These are phyloP conservation scores for Chalara sp. DNA, from an alignment of 2,329 filamentous ascomycete species.

Conservation along the genomic window DNA sequence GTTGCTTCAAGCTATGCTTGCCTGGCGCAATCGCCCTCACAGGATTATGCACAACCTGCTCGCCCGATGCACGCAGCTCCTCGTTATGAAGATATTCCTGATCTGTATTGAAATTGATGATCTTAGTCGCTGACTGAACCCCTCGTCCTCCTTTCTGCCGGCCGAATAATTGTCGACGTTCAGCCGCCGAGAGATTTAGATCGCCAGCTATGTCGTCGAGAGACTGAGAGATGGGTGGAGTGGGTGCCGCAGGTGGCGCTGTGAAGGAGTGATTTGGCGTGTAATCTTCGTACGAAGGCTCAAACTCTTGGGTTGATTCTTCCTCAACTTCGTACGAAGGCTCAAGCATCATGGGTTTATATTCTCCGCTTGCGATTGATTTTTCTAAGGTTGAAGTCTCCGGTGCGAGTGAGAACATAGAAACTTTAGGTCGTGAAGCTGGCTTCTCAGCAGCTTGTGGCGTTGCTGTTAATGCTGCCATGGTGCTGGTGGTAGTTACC, in stretches of 20 bases:
- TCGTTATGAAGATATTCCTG: slow-evolving; percentile 83
- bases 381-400: slow-evolving; percentile 23
- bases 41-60: slow-evolving; percentile 69
- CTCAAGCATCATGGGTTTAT: slow-evolving; percentile 45
- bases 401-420: slow-evolving; percentile 59
- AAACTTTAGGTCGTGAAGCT: slow-evolving; percentile 52
- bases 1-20: slow-evolving; percentile 83
- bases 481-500: slow-evolving; percentile 6
- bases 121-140: slow-evolving; percentile 44
- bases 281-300: slow-evolving; percentile 25
- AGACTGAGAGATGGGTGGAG: slow-evolving; percentile 37
- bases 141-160: slow-evolving; percentile 43
- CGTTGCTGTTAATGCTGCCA: slow-evolving; percentile 4
- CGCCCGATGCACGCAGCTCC: slow-evolving; percentile 60
- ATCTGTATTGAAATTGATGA: slow-evolving; percentile 86
- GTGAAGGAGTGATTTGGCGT: slow-evolving; percentile 18
- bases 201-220: slow-evolving; percentile 67
- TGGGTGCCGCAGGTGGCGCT: slow-evolving; percentile 18
- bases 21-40: slow-evolving; percentile 77
- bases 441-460: slow-evolving; percentile 19
- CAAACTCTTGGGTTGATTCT: slow-evolving; percentile 7
- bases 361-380: slow-evolving; percentile 26
- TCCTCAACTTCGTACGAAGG: slow-evolving; percentile 12
- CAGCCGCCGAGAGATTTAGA: slow-evolving; percentile 70
- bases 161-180: slow-evolving; percentile 80